phyloP scores from a whole-genome alignment of 106 monocot genomes.

The Phalaenopsis aphrodite region DNA sequence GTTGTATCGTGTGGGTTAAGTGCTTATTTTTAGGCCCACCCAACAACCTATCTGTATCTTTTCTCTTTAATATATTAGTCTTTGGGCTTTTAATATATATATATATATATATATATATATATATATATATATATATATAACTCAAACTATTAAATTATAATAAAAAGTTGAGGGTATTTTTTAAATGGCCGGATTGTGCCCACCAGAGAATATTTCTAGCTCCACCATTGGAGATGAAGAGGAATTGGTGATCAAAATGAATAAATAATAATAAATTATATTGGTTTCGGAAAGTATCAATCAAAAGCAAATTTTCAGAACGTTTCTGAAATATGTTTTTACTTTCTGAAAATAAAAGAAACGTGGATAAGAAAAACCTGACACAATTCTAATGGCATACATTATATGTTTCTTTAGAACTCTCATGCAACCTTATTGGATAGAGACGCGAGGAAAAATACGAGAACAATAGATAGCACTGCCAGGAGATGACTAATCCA shows the following conservation, averaged over 20 bases:
- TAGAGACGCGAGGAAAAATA: not conserved
- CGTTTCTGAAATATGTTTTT: not conserved
- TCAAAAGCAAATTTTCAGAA: not conserved
- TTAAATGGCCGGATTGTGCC: too few relatives aligned
- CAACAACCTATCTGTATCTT: too few relatives aligned
- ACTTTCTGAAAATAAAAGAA: not conserved
- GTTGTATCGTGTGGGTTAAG: too few relatives aligned
- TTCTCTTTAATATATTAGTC: too few relatives aligned
- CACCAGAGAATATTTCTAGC: too few relatives aligned
- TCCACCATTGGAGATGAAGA: not conserved
- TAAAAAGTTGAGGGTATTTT: too few relatives aligned
- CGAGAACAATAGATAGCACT: not conserved
- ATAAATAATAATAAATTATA: not conserved
- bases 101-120: too few relatives aligned
- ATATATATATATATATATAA: too few relatives aligned
- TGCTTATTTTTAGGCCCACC: too few relatives aligned
- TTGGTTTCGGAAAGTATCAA: not conserved
- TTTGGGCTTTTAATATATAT: too few relatives aligned
- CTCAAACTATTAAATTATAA: too few relatives aligned
- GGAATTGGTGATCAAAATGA: not conserved
- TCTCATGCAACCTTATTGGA: not conserved
- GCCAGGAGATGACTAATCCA: not conserved
- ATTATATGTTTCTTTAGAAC: not conserved
- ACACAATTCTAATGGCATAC: not conserved
- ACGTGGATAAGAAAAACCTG: not conserved